Conservation (phyloP, 345 rosid genomes). For the Populus nigra region DNA sequence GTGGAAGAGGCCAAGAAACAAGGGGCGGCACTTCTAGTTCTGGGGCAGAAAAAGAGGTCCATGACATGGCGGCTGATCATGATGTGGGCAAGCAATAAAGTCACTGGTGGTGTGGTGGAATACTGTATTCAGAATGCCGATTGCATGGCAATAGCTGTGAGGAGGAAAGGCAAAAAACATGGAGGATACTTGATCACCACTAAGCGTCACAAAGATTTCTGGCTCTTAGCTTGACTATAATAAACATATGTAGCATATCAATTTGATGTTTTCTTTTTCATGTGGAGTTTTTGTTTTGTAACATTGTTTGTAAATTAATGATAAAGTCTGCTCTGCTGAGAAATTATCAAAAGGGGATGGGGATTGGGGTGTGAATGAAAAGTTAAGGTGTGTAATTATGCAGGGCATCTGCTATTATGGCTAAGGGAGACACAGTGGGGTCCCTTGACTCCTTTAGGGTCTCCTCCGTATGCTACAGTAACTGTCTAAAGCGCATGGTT, state of each 20-base stretch:
- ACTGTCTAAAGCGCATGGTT: constrained; percentile 1
- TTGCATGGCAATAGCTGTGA: constrained; percentile 89
- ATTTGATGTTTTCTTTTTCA: neutral
- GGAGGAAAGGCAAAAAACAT: constrained; percentile 70
- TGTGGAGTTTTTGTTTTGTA: neutral
- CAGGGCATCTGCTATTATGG: constrained; percentile 6
- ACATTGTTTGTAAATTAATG: neutral
- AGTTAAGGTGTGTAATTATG: constrained; percentile 11
- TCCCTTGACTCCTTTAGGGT: constrained; percentile 19
- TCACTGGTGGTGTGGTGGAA: constrained; percentile 55
- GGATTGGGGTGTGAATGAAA: constrained; percentile 10
- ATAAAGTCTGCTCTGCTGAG: neutral
- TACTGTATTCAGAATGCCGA: constrained; percentile 79
- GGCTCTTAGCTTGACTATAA: constrained; percentile 69
- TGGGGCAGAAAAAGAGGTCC: constrained; percentile 73
- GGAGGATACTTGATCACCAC: constrained; percentile 95
- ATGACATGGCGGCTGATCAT: constrained; percentile 73
- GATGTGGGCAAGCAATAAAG: constrained; percentile 65
- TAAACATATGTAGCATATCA: neutral
- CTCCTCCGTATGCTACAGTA: constrained; percentile 9
- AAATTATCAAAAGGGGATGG: neutral
- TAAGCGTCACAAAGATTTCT: constrained; percentile 89
- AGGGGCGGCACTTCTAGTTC: constrained; percentile 56
- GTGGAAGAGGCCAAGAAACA: constrained; percentile 77
- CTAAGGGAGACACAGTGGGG: constrained; percentile 17